Evolutionary conservation across 2,329 filamentous ascomycete genomes (phyloP).

Genomic region (Scytalidium sp.): DNA sequence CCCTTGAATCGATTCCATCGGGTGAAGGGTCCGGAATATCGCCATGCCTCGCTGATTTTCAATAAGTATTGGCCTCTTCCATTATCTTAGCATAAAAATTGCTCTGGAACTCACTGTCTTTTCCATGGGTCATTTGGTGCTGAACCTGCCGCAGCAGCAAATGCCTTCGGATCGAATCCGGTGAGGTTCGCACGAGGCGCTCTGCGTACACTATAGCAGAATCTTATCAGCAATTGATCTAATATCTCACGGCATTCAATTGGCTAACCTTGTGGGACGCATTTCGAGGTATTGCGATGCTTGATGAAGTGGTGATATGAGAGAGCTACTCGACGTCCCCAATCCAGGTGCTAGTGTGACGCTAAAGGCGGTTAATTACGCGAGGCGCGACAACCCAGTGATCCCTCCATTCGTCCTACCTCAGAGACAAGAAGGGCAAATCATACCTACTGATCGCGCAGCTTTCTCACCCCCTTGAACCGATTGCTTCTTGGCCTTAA

Average conservation of each 20-base stretch:
- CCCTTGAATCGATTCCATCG: conserved; percentile 86
- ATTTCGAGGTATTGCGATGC: conserved; percentile 20
- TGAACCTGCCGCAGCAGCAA: conserved; percentile 67
- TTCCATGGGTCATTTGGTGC: conserved; percentile 65
- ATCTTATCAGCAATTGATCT: conserved; percentile 10
- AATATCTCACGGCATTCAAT: conserved; percentile 2
- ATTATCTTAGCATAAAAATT: background rate
- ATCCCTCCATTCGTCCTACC: background rate
- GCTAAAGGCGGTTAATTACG: conserved; percentile 5
- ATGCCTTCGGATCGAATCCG: conserved; percentile 84
- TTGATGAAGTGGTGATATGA: conserved; percentile 12
- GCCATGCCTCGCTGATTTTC: conserved; percentile 91
- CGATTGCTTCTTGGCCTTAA: background rate
- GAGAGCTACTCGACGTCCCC: conserved; percentile 1
- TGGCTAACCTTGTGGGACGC: conserved; percentile 27
- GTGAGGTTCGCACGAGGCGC: conserved; percentile 67
- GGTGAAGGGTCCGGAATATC: conserved; percentile 85
- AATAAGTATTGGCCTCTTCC: conserved; percentile 33
- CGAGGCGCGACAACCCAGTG: conserved; percentile 1
- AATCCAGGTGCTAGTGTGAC: background rate
- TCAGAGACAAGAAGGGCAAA: background rate
- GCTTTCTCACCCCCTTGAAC: background rate
- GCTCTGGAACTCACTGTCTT: conserved; percentile 51
- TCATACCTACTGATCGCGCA: background rate
- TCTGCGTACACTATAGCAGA: conserved; percentile 27